A percentile compares a stretch with the other conserved stretches of the same genome.
These are phyloP conservation scores for Rhodotorula sp. DNA, from an alignment of 1,284 basidiomycete genomes.

Conservation along the genomic window DNA sequence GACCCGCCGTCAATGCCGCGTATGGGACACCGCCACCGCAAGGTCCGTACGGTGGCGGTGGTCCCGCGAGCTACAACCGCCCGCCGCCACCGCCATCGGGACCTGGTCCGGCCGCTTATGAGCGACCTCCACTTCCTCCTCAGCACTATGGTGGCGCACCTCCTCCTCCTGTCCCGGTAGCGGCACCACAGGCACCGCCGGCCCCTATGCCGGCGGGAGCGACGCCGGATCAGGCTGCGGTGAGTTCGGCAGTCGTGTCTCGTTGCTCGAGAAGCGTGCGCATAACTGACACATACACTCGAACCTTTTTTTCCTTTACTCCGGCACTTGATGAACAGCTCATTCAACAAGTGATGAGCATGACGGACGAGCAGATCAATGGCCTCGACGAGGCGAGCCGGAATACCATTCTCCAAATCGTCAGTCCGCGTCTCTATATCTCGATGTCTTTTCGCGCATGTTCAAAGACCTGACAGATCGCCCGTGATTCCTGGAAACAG, in stretches of 20 bases:
- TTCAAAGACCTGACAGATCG: neutral
- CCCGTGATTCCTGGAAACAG: neutral
- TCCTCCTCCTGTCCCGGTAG: neutral
- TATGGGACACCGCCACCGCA: constrained; percentile 20
- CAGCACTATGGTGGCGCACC: neutral
- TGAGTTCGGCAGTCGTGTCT: neutral
- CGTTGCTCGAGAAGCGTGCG: neutral
- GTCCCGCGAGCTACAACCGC: constrained; percentile 5
- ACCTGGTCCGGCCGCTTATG: neutral
- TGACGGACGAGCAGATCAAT: constrained; percentile 84
- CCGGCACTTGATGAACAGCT: constrained; percentile 21
- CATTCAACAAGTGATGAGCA: constrained; percentile 68
- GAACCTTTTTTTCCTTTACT: neutral
- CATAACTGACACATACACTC: no score
- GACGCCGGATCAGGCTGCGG: constrained; percentile 45
- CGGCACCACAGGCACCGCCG: neutral
- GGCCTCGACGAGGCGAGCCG: constrained; percentile 77
- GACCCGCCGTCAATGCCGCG: neutral
- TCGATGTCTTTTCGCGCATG: neutral
- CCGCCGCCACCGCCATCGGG: neutral
- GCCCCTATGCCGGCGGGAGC: constrained; percentile 31
- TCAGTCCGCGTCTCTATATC: neutral
- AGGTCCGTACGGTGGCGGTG: neutral
- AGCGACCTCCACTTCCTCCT: neutral
- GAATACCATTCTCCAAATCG: constrained; percentile 75